A percentile compares a stretch with the other conserved stretches of the same genome.
phyloP scores from a whole-genome alignment of 768 basidiomycete species.

The button mushroom (Agaricus bisporus) region DNA sequence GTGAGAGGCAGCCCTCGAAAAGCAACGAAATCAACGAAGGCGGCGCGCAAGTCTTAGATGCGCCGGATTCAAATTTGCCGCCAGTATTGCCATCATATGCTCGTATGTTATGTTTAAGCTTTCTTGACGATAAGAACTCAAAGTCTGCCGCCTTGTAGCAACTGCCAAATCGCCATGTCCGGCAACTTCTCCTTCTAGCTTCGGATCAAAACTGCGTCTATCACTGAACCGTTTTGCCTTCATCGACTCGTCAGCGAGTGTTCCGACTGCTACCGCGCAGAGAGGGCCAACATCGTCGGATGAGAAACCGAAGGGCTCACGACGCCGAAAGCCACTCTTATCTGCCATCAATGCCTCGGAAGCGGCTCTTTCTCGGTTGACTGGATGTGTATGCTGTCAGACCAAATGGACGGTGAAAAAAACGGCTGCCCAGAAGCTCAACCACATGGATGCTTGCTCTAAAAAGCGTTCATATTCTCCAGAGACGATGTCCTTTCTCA shows the following conservation, averaged over 20 bases:
- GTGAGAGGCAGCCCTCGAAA: neutral
- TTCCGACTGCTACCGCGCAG: neutral
- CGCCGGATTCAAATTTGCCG: slow-evolving; percentile 17
- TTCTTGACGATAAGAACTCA: too few species aligned
- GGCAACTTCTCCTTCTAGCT: neutral
- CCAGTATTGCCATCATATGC: neutral
- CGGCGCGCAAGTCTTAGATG: slow-evolving; percentile 15
- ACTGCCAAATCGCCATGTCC: neutral
- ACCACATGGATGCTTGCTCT: slow-evolving; percentile 65
- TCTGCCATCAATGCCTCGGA: neutral
- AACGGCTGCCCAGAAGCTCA: slow-evolving; percentile 50
- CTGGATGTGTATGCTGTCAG: slow-evolving; percentile 60
- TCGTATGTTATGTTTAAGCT: too few species aligned
- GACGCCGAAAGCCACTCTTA: neutral
- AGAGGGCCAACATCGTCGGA: neutral
- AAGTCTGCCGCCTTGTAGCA: neutral
- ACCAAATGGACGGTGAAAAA: slow-evolving; percentile 68
- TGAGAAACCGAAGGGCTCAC: neutral
- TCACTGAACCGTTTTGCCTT: slow-evolving; percentile 2
- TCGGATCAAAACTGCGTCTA: neutral
- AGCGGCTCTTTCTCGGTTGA: neutral
- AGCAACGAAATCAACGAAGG: neutral
- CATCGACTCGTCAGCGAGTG: neutral
- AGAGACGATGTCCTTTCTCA: slow-evolving; percentile 48
- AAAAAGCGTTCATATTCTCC: slow-evolving; percentile 49